Evolutionary conservation across 1,284 basidiomycete genomes (phyloP).

Genomic region (Porogramme epimiltina): DNA sequence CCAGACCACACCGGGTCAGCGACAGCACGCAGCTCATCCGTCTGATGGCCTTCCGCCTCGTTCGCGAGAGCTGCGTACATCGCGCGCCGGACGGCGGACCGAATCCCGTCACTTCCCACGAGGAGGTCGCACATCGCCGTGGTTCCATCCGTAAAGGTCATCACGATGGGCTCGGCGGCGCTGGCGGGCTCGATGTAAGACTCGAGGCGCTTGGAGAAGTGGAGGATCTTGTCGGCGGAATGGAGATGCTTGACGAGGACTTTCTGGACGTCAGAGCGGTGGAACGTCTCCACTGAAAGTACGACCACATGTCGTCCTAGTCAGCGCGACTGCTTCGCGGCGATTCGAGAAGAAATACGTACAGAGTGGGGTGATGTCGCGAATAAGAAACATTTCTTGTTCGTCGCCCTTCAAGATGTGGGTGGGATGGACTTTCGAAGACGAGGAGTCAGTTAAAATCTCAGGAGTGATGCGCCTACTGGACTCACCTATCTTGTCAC

Average conservation of each 20-base stretch:
- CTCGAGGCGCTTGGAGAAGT: conserved; percentile 41
- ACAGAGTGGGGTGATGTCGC: too few species aligned
- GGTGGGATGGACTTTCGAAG: too few species aligned
- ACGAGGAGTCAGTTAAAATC: background rate
- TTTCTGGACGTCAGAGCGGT: conserved; percentile 45
- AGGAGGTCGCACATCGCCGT: conserved; percentile 42
- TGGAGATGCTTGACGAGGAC: conserved; percentile 41
- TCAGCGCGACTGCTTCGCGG: conserved; percentile 12
- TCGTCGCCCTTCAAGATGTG: too few species aligned
- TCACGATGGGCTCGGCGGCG: conserved; percentile 4
- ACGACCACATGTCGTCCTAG: conserved; percentile 14
- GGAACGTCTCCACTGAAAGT: conserved; percentile 38
- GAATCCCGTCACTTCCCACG: conserved; percentile 51
- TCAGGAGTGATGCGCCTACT: too few species aligned
- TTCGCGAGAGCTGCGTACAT: conserved; percentile 27
- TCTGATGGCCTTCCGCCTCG: background rate
- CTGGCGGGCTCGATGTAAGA: conserved; percentile 31
- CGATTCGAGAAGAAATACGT: background rate
- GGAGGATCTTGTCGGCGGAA: conserved; percentile 27
- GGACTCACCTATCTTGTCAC: background rate
- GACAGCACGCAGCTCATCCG: background rate
- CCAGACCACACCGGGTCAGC: conserved; percentile 21
- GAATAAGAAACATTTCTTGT: too few species aligned
- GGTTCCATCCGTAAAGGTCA: conserved; percentile 39
- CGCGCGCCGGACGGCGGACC: conserved; percentile 43